Evolutionary conservation across 1,139 yeast species (phyloP).

Genomic region (Casaregolazyma lundiana): DNA sequence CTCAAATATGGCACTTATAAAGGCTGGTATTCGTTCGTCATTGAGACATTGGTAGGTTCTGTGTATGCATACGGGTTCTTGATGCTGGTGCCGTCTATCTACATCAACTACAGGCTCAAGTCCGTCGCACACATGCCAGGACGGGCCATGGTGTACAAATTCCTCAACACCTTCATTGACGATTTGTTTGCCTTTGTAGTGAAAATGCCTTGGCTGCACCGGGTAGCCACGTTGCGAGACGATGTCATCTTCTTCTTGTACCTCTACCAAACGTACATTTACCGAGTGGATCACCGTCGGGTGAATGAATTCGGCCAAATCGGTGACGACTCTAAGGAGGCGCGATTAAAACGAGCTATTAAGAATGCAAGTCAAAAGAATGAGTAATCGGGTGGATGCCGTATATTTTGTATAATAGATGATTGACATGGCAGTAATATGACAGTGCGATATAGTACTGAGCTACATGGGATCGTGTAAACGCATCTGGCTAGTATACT

Average conservation of each 20-base stretch:
- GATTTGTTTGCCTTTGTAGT: conserved; percentile 41
- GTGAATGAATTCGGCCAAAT: conserved; percentile 41
- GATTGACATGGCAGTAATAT: background rate
- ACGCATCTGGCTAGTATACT: no score
- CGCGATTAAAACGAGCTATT: background rate
- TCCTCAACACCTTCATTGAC: conserved; percentile 40
- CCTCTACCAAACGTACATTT: conserved; percentile 39
- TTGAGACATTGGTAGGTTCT: conserved; percentile 39
- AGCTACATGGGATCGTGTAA: no score
- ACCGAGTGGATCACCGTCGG: conserved; percentile 37
- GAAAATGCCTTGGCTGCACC: conserved; percentile 38
- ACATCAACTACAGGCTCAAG: conserved; percentile 39
- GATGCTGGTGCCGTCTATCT: conserved; percentile 38
- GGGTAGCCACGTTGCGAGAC: conserved; percentile 39
- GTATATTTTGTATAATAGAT: background rate
- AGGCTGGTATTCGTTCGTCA: conserved; percentile 40
- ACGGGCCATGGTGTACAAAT: conserved; percentile 40
- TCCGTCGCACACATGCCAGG: conserved; percentile 42
- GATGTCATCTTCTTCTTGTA: conserved; percentile 39
- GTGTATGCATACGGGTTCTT: conserved; percentile 42
- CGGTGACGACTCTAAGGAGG: conserved; percentile 27
- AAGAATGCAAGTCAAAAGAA: background rate
- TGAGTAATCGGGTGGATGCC: background rate
- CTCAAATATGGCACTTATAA: conserved; percentile 38
- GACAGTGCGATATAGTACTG: no score